Conservation (phyloP, 2,329 filamentous ascomycete species). For the Coniochaeta sp. region DNA sequence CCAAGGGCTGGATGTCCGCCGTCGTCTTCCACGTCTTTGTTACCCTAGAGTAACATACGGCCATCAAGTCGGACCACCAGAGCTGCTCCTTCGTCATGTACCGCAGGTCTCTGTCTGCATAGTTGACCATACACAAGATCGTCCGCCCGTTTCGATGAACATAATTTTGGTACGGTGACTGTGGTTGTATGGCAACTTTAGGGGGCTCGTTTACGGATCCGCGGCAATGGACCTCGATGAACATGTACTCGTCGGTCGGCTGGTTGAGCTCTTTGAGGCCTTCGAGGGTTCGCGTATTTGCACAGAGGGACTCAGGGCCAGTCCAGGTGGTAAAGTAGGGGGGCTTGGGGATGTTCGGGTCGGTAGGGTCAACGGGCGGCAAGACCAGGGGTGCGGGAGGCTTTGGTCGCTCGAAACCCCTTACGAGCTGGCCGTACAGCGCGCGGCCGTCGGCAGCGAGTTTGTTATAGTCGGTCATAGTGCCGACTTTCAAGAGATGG, state of each 20-base stretch:
- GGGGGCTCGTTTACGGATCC: background rate
- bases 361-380: background rate
- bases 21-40: background rate
- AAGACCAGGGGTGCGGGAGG: background rate
- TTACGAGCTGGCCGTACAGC: background rate
- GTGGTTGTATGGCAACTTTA: background rate
- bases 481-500: background rate
- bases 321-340: background rate
- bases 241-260: constrained; percentile 1
- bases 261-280: background rate
- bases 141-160: background rate
- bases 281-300: background rate
- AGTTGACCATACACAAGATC: constrained; percentile 1
- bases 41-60: constrained; percentile 1
- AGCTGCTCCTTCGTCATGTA: background rate
- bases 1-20: background rate
- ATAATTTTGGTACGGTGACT: constrained; percentile 3
- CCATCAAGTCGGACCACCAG: constrained; percentile 2
- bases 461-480: background rate
- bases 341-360: background rate
- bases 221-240: constrained; percentile 1
- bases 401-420: background rate
- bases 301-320: background rate
- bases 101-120: background rate
- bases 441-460: background rate